These are phyloP conservation scores for Aspergillus sojae DNA, from an alignment of 2,329 filamentous ascomycete genomes.

Conservation along the genomic window DNA sequence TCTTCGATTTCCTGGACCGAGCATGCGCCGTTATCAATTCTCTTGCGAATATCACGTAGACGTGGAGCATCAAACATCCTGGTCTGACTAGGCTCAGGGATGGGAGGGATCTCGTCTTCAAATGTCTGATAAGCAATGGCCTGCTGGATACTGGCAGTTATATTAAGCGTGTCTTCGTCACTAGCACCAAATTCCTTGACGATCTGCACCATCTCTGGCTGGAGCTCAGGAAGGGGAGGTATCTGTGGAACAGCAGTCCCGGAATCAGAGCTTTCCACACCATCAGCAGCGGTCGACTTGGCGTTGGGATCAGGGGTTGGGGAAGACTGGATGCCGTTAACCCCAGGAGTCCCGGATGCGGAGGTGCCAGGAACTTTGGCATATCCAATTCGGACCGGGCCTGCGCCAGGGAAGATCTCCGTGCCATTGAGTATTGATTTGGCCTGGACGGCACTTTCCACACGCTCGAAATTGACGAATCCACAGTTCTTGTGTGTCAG, in stretches of 20 bases:
- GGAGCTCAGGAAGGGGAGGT: conserved; percentile 74
- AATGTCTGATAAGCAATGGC: conserved; percentile 76
- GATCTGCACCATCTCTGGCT: conserved; percentile 80
- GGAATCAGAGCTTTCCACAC: conserved; percentile 32
- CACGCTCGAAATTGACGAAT: conserved; percentile 93
- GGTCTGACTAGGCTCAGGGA: conserved; percentile 85
- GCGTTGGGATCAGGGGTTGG: conserved; percentile 85
- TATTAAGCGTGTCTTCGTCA: conserved; percentile 73
- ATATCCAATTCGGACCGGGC: conserved; percentile 93
- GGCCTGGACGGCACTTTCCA: conserved; percentile 88
- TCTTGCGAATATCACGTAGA: conserved; percentile 92
- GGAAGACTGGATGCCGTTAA: conserved; percentile 84
- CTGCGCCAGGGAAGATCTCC: conserved; percentile 96
- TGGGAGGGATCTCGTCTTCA: conserved; percentile 80
- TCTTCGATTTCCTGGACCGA: conserved; percentile 86
- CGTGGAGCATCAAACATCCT: conserved; percentile 91
- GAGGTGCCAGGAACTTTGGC: conserved; percentile 92
- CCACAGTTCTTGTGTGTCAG: conserved; percentile 98
- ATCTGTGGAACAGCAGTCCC: conserved; percentile 55
- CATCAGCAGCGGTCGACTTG: conserved; percentile 35
- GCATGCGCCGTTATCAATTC: conserved; percentile 92
- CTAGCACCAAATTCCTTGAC: conserved; percentile 85
- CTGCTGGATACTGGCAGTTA: conserved; percentile 72
- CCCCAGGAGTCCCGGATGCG: conserved; percentile 76
- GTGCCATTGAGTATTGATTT: conserved; percentile 90